Percentiles rank a stretch among this genome's conserved stretches.
Conservation (phyloP, 768 basidiomycete species). For the Tremella mesenterica region DNA sequence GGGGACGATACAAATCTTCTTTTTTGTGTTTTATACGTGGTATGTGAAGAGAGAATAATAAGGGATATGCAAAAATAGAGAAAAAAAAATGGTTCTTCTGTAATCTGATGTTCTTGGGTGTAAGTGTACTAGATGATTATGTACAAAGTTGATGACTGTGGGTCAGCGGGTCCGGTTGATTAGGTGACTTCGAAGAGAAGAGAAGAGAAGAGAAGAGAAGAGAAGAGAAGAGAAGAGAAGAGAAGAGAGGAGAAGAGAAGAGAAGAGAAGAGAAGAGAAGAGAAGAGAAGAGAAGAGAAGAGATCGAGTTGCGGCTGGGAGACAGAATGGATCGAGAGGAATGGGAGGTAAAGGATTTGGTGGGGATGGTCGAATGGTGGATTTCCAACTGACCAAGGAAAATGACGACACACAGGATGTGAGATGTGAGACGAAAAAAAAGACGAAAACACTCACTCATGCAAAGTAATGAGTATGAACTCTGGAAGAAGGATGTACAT, state of each 20-base stretch:
- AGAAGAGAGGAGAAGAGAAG: background rate
- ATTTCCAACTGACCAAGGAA: background rate
- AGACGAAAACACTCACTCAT: slow-evolving; percentile 10
- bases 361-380: background rate
- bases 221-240: background rate
- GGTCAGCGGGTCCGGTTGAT: background rate
- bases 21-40: too few species aligned
- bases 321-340: background rate
- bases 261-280: background rate
- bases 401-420: background rate
- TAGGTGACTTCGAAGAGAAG: background rate
- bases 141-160: background rate
- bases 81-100: too few species aligned
- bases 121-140: too few species aligned
- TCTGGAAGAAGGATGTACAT: slow-evolving; percentile 86
- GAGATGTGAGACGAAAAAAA: background rate
- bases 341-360: background rate
- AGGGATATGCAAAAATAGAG: too few species aligned
- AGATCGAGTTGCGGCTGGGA: background rate
- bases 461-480: slow-evolving; percentile 52
- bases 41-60: too few species aligned
- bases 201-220: background rate
- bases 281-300: background rate
- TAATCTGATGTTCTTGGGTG: too few species aligned
- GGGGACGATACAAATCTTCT: too few species aligned